Evolutionary conservation across 805 yeast species (phyloP).

Genomic region (Saccharomyces eubayanus): DNA sequence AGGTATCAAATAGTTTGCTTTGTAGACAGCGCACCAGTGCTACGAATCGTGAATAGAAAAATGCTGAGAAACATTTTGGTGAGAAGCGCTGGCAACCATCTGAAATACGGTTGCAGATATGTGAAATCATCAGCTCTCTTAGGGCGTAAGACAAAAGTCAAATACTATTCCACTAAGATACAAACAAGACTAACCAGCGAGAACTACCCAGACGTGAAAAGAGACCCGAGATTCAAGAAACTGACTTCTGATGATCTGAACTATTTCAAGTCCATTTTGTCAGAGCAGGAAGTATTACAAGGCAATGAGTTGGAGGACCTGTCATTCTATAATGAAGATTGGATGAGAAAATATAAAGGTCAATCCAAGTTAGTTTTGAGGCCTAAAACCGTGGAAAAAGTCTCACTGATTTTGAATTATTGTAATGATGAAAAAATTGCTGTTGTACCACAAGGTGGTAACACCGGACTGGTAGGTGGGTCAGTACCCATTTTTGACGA

Average conservation of each 20-base stretch:
- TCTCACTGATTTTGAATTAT: slow-evolving; percentile 65
- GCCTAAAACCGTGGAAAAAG: slow-evolving; percentile 74
- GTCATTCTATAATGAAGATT: slow-evolving; percentile 72
- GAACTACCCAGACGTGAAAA: slow-evolving; percentile 50
- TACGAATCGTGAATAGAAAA: background rate
- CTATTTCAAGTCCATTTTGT: slow-evolving; percentile 52
- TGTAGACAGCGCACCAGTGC: background rate
- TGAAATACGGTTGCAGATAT: background rate
- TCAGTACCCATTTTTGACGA: slow-evolving; percentile 90
- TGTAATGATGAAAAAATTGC: slow-evolving; percentile 74
- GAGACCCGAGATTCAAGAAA: slow-evolving; percentile 43
- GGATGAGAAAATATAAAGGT: slow-evolving; percentile 93
- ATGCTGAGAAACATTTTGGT: background rate
- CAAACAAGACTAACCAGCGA: slow-evolving; percentile 51
- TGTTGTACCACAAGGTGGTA: slow-evolving; percentile 94
- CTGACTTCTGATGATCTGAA: slow-evolving; percentile 50
- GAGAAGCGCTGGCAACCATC: background rate
- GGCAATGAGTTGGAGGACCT: slow-evolving; percentile 57
- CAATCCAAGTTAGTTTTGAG: slow-evolving; percentile 71
- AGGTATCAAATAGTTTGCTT: background rate
- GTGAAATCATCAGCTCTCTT: background rate
- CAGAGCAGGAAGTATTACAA: slow-evolving; percentile 35
- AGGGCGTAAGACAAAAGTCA: background rate
- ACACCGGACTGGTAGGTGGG: slow-evolving; percentile 94
- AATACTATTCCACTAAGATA: slow-evolving; percentile 15